Evolutionary conservation across 106 monocot genomes (phyloP), one percentile per base, ranked within the genome.

Genomic region (Ottelia alismoides): DNA sequence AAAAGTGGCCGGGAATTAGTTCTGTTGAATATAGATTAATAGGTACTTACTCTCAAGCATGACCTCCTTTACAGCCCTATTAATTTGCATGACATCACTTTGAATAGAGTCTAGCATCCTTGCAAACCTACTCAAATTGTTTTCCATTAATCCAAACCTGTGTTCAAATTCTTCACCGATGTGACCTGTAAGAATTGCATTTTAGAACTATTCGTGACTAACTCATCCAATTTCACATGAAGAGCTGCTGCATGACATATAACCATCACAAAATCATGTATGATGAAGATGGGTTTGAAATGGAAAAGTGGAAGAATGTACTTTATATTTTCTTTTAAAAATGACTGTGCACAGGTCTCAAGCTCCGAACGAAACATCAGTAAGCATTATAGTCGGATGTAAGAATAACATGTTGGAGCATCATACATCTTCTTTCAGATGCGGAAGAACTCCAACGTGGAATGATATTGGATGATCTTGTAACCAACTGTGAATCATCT

Each of bases 41-140:
- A 18, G 25, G 44, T 30, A 67, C 77, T 89, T 79, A 99, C 98
- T 68, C 55, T 99, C 90, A 24, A 85, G 20, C 47, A 69, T 60
- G 12, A 86, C 72, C 57, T 99, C 98, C 65, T 77, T 90, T 24
- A 90, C 65, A 19, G 74, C 60, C 78, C 76, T 82, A 54, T 80
- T 82, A 52, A 83, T 59, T 73, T 90, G 90, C 69, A 90, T 77
- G 1, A 86, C 72, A 61, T 99, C 90, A 65, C 55, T 64, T 57
- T 90, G 98, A 52, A 86, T 70, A 46, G 74, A 69, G 49, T 83
- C 85, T 44, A 99, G 44, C 21, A 83, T 68, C 63, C 79, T 90
- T 29, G 78, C 75, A 45, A 85, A 23, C 66, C 75, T 99, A 67
- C 49, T 80, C 65, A 99, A 12, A 43, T 76, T 79, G 49, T 56